Evolutionary conservation across 805 yeast genomes (phyloP), one percentile per base, ranked within the genome.

Genomic region (Kluyveromyces aestuarii): DNA sequence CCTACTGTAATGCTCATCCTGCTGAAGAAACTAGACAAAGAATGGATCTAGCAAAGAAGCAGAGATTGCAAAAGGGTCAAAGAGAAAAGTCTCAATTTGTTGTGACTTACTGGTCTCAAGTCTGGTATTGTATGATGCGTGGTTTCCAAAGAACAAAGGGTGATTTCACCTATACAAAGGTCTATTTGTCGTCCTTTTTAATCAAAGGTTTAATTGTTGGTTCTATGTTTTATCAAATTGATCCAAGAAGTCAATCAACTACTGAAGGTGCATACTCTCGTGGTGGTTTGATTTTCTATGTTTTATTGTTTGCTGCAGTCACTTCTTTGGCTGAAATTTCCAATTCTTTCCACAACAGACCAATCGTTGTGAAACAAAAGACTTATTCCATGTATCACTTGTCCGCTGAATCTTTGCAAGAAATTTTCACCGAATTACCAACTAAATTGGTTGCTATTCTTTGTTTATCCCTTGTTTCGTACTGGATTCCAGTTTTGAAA

Each of bases 271-370:
- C 82, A 41, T 80, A 76, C 60, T 74, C 80, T 50, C 73, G 86
- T 67, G 81, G 82, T 64, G 84, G 84, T 60, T 65, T 77, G 38
- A 65, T 82, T 63, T 82, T 81, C 66, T 80, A 78, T 59, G 76
- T 81, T 37, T 71, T 80, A 44, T 68, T 82, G 48, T 81, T 75
- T 55, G 80, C 77, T 62, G 79, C 82, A 41, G 72, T 81, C 55
- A 74, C 82, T 47, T 74, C 82, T 10, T 64, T 81, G 50, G 80
- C 84, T 56, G 87, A 80, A 66, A 77, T 81, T 50, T 72, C 81
- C 57, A 63, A 75, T 9, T 67, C 81, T 48, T 82, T 79, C 56
- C 77, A 77, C 50, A 76, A 76, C 49, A 77, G 84, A 67, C 79
- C 83, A 27, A 79, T 81, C 55, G 71, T 80, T 49, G 80, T 77